Conservation (phyloP, 345 rosid genomes). For the Eucalyptus brandiana region DNA sequence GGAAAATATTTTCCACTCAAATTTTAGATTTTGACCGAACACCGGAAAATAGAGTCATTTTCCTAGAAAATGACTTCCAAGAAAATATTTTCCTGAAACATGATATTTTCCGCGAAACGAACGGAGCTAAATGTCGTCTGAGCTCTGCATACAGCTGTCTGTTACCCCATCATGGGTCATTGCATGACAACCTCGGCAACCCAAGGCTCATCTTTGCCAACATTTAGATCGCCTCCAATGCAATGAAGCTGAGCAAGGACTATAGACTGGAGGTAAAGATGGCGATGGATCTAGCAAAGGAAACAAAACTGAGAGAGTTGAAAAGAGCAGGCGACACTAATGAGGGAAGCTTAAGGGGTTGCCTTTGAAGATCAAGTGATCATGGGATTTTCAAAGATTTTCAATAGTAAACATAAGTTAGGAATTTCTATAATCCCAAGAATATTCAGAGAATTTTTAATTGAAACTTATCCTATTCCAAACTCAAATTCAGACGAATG, state of each 20-base stretch:
- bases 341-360: background rate
- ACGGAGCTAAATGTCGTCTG: background rate
- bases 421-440: background rate
- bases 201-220: background rate
- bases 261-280: background rate
- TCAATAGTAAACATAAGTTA: background rate
- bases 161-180: background rate
- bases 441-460: background rate
- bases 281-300: background rate
- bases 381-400: background rate
- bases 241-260: background rate
- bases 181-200: background rate
- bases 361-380: background rate
- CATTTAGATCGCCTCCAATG: background rate
- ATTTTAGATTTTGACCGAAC: too few relatives aligned
- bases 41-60: too few relatives aligned
- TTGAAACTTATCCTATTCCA: accelerated
- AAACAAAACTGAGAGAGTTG: background rate
- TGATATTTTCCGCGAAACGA: too few relatives aligned
- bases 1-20: too few relatives aligned
- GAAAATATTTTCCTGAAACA: too few relatives aligned
- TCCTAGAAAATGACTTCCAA: too few relatives aligned
- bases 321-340: background rate
- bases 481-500: background rate
- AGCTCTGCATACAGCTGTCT: background rate